A percentile compares a stretch with the other conserved stretches of the same genome.
Conservation (phyloP, 805 yeast genomes). For the Lachancea nothofagi region DNA sequence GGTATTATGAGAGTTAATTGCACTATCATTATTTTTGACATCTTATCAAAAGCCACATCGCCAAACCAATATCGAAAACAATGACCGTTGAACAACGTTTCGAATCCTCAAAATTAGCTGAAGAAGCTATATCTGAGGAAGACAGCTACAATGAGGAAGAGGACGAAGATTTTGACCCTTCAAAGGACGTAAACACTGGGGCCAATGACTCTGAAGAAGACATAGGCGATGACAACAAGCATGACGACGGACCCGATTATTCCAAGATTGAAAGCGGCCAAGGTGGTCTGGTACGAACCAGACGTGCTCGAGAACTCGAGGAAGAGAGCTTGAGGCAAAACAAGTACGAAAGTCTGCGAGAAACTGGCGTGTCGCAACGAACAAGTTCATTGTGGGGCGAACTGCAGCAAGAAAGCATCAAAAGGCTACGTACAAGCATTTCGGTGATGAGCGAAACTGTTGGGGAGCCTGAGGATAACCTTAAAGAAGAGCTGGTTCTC, state of each 20-base stretch:
- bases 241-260: constrained; percentile 33
- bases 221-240: constrained; percentile 32
- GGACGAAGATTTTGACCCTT: constrained; percentile 37
- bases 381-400: constrained; percentile 52
- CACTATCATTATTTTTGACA: not conserved
- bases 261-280: constrained; percentile 47
- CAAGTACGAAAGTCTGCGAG: constrained; percentile 28
- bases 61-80: not conserved
- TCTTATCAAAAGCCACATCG: not conserved
- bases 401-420: constrained; percentile 36
- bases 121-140: constrained; percentile 16
- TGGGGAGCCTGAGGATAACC: not conserved
- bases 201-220: constrained; percentile 35
- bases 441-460: constrained; percentile 21
- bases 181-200: constrained; percentile 29
- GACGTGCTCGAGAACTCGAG: constrained; percentile 54
- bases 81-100: constrained; percentile 3
- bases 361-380: constrained; percentile 35
- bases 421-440: constrained; percentile 23
- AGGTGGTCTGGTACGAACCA: constrained; percentile 66
- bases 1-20: too few relatives aligned
- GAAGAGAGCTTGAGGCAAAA: constrained; percentile 24
- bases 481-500: constrained; percentile 48
- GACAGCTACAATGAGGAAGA: constrained; percentile 33
- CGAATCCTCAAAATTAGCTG: constrained; percentile 19